These are phyloP conservation scores for Sporothrix luriei DNA, from an alignment of 2,329 filamentous ascomycete species.

Conservation along the genomic window DNA sequence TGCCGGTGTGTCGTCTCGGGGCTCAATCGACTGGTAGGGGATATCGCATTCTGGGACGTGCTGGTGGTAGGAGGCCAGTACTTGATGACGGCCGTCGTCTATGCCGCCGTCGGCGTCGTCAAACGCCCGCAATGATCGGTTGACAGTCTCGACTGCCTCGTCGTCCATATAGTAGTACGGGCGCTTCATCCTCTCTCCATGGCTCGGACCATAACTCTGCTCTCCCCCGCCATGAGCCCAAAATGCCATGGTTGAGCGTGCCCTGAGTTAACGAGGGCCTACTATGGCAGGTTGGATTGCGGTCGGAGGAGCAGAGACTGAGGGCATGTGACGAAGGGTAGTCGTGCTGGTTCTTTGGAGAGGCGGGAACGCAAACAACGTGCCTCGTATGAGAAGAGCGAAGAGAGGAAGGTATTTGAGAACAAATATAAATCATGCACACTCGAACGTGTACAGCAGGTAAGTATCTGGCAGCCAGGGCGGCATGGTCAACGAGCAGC, in stretches of 20 bases:
- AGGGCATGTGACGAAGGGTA: background rate
- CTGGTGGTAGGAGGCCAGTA: background rate
- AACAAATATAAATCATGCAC: slow-evolving; percentile 19
- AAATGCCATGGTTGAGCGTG: slow-evolving; percentile 27
- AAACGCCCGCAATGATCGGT: background rate
- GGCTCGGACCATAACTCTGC: slow-evolving; percentile 1
- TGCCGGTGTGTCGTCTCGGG: slow-evolving; percentile 9
- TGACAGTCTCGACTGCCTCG: background rate
- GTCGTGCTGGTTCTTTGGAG: background rate
- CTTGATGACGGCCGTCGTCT: background rate
- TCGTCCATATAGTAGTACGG: slow-evolving; percentile 25
- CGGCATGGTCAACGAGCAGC: background rate
- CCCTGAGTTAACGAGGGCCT: background rate
- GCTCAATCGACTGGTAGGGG: slow-evolving; percentile 31
- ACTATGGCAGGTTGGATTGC: slow-evolving; percentile 20
- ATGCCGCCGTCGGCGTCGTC: background rate
- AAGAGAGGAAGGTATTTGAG: background rate
- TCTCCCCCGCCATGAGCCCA: slow-evolving; percentile 31
- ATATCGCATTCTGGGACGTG: slow-evolving; percentile 27
- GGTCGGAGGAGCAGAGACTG: slow-evolving; percentile 25
- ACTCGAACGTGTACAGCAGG: background rate
- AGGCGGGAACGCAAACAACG: background rate
- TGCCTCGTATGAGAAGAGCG: background rate
- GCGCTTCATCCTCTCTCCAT: background rate
- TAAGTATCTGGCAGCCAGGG: background rate